These are phyloP conservation scores for Fusarium nurragi DNA, from an alignment of 2,329 filamentous ascomycete species.

Conservation along the genomic window DNA sequence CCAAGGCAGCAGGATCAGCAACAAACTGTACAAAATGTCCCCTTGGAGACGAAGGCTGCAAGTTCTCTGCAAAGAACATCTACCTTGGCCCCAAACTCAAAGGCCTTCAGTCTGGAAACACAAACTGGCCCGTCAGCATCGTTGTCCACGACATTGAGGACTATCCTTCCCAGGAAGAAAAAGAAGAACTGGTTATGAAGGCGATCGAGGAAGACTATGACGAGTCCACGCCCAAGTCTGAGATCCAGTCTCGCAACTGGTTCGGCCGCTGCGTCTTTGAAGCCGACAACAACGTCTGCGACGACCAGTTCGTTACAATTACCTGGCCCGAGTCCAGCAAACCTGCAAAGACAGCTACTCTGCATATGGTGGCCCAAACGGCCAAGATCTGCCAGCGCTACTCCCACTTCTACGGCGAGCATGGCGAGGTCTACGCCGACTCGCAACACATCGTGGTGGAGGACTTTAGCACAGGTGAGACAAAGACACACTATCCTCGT, in stretches of 20 bases:
- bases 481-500: slow-evolving; percentile 45
- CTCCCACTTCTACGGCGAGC: slow-evolving; percentile 84
- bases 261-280: slow-evolving; percentile 97
- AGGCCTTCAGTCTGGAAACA: slow-evolving; percentile 72
- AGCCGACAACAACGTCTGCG: slow-evolving; percentile 89
- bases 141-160: slow-evolving; percentile 95
- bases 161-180: slow-evolving; percentile 59
- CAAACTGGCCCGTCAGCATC: slow-evolving; percentile 84
- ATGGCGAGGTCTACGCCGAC: slow-evolving; percentile 88
- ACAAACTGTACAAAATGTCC: slow-evolving; percentile 88
- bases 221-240: slow-evolving; percentile 55
- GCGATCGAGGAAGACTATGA: slow-evolving; percentile 65
- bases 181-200: slow-evolving; percentile 53
- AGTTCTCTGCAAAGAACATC: slow-evolving; percentile 85
- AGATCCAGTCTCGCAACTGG: slow-evolving; percentile 70
- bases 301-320: slow-evolving; percentile 90
- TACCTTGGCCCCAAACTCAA: slow-evolving; percentile 74
- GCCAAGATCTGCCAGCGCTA: slow-evolving; percentile 87
- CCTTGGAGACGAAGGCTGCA: slow-evolving; percentile 74
- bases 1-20: slow-evolving; percentile 73
- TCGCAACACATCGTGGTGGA: slow-evolving; percentile 79
- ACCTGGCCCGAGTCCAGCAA: slow-evolving; percentile 78
- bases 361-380: slow-evolving; percentile 95
- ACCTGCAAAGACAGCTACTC: slow-evolving; percentile 82
- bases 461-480: slow-evolving; percentile 57